Percentiles rank a stretch among this genome's conserved stretches.
phyloP scores from a whole-genome alignment of 129 eudicot species.

The Scalesia atractyloides region DNA sequence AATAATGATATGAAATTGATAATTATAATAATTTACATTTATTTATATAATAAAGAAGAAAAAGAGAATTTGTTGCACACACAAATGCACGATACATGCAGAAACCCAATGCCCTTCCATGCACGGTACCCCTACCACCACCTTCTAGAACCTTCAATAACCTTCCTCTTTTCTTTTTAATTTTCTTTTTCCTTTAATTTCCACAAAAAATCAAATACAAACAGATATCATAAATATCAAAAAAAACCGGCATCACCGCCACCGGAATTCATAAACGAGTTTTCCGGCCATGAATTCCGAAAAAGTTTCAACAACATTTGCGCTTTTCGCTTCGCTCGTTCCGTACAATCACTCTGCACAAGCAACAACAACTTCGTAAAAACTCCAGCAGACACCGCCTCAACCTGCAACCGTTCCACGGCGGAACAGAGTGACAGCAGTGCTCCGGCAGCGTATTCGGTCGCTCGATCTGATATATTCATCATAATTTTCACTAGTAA shows the following conservation, averaged over 20 bases:
- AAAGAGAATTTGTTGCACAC: no score
- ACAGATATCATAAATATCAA: slow-evolving; percentile 28
- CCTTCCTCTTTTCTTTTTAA: slow-evolving; percentile 2
- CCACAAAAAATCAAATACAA: not conserved
- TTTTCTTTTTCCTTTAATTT: slow-evolving; percentile 9
- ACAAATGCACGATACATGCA: no score
- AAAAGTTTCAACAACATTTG: slow-evolving; percentile 86
- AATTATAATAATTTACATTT: no score
- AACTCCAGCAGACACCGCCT: slow-evolving; percentile 91
- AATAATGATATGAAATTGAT: no score
- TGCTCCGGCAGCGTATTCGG: slow-evolving; percentile 95
- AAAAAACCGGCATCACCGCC: slow-evolving; percentile 80
- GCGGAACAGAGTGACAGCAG: slow-evolving; percentile 68
- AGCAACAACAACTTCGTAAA: slow-evolving; percentile 76
- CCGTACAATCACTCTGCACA: slow-evolving; percentile 95
- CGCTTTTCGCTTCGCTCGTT: slow-evolving; percentile 88
- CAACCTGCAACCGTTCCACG: slow-evolving; percentile 63
- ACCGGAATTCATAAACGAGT: slow-evolving; percentile 60
- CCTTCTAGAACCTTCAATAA: slow-evolving; percentile 29
- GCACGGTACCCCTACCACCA: slow-evolving; percentile 20
- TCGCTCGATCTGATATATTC: slow-evolving; percentile 81
- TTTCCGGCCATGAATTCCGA: slow-evolving; percentile 88
- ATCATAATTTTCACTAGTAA: slow-evolving; percentile 65
- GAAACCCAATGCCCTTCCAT: no score
- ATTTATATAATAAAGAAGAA: no score